phyloP scores from a whole-genome alignment of 2,329 filamentous ascomycete species.

The Arthrinium puccinioides region DNA sequence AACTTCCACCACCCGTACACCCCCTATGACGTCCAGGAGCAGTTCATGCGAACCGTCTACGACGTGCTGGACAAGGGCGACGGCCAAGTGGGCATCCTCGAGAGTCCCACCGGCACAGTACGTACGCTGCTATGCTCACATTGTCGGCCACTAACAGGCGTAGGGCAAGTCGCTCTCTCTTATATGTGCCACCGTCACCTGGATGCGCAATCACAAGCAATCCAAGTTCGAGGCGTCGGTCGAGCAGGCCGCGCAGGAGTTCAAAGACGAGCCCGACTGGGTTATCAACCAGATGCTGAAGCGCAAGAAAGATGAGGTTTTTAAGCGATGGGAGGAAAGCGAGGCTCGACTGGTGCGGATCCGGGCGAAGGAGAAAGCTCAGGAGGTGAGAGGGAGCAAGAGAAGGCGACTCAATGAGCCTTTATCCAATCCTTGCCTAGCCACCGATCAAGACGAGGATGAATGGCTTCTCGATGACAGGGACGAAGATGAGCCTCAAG shows the following conservation, averaged over 20 bases:
- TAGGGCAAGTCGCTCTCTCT: conserved; percentile 86
- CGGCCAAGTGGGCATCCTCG: conserved; percentile 79
- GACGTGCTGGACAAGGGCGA: conserved; percentile 61
- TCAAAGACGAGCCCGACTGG: conserved; percentile 73
- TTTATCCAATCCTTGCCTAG: conserved; percentile 1
- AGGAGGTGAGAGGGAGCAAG: conserved; percentile 43
- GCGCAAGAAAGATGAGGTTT: conserved; percentile 59
- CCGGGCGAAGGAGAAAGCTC: conserved; percentile 53
- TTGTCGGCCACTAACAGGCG: conserved; percentile 9
- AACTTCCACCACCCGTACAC: conserved; percentile 83
- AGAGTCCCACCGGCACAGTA: conserved; percentile 82
- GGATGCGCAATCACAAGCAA: conserved; percentile 78
- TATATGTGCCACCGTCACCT: conserved; percentile 82
- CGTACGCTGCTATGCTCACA: conserved; percentile 11
- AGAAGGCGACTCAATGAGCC: conserved; percentile 35
- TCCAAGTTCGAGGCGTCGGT: conserved; percentile 46
- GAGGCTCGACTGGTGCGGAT: conserved; percentile 63
- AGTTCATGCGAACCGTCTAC: conserved; percentile 84
- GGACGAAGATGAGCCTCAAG: conserved; percentile 40
- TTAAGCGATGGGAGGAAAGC: conserved; percentile 61
- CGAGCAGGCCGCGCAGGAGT: conserved; percentile 32
- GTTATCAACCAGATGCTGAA: conserved; percentile 69
- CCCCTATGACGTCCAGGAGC: conserved; percentile 78
- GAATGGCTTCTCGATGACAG: conserved; percentile 68
- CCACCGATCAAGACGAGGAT: conserved; percentile 44